Evolutionary conservation across 2,329 filamentous ascomycete species (phyloP), one percentile per base, ranked within the genome.

Genomic region (Colletotrichum tropicale): DNA sequence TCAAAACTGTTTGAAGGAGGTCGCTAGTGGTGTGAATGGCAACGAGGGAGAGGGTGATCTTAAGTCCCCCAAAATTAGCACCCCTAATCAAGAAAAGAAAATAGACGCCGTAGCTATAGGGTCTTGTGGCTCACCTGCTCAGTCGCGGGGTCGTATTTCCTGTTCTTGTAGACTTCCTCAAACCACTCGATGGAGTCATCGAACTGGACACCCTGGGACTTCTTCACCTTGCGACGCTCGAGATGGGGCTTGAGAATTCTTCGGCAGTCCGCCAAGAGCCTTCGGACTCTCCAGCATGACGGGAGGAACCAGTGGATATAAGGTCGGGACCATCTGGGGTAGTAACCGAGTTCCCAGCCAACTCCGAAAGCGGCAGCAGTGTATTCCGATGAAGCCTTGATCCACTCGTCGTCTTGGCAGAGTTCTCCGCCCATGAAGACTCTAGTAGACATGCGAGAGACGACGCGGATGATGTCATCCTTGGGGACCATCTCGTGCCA

Each of bases 21-120:
- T 80, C 80, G 15, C 70, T 77, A 1, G 78, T 81, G 9, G 76
- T 81, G 58, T 80, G 78, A 12, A 81, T 78, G 12, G 80, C 78
- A 3, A 73, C 80, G 18, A 80, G 65, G 1, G 78, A 77, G 5
- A 81, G 68, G 0, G 77, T 66, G 5, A 81, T 74, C 34, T 32
- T 30, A 30, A 36, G 34, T 36, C 13, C 13, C 34, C 5, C 6
- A 36, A 15, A 13, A 36, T 32, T 32, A 36, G 34, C 6, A 36
- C 13, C 13, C 13, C 13, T 36, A 12, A 15, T 15, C 6, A 15
- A 15, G 34, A 7, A 15, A 36, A 13, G 34, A 15, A 36, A 36
- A 36, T 36, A 3, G 6, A 36, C 34, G 34, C 34, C 15, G 34
- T 36, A 15, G 34, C 34, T 36, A 36, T 15, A 36, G 13, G 13